These are phyloP conservation scores for Moesziomyces sp. DNA, from an alignment of 1,284 basidiomycete genomes.

Conservation along the genomic window DNA sequence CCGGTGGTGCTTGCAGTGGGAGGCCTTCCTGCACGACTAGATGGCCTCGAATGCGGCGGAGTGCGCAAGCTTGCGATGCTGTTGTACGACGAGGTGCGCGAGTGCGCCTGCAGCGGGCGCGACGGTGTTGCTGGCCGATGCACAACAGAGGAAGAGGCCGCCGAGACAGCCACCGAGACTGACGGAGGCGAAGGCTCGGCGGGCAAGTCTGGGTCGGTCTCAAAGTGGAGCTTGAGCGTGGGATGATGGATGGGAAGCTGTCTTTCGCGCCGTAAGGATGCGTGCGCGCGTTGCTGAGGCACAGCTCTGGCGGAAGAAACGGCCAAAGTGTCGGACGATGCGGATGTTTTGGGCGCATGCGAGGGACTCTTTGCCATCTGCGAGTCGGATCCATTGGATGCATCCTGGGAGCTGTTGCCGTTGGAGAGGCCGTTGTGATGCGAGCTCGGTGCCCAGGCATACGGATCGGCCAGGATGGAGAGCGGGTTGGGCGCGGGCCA, in stretches of 20 bases:
- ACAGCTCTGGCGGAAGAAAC: conserved; percentile 1
- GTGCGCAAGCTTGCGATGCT: conserved; percentile 27
- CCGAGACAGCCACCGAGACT: conserved; percentile 1
- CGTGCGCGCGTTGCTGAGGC: conserved; percentile 10
- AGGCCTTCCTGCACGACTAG: conserved; percentile 33
- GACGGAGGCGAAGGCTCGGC: conserved; percentile 13
- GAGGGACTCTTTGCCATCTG: conserved; percentile 9
- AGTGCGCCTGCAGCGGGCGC: conserved; percentile 19
- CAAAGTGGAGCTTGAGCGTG: conserved; percentile 58
- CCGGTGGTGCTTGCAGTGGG: neutral
- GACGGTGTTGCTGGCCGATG: conserved; percentile 31
- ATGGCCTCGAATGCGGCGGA: conserved; percentile 33
- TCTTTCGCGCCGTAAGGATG: conserved; percentile 13
- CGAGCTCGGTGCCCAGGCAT: conserved; percentile 29
- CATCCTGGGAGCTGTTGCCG: conserved; percentile 9
- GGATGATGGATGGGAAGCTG: conserved; percentile 60
- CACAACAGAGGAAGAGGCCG: conserved; percentile 1
- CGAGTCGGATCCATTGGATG: conserved; percentile 1
- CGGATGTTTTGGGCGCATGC: conserved; percentile 1
- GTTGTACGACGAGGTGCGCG: conserved; percentile 28
- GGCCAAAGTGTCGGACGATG: conserved; percentile 5
- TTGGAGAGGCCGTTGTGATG: conserved; percentile 6
- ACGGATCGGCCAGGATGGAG: conserved; percentile 30
- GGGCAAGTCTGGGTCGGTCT: conserved; percentile 44
- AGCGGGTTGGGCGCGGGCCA: conserved; percentile 51